These are phyloP conservation scores for Talaromyces islandicus DNA, from an alignment of 2,329 filamentous ascomycete species.

Conservation along the genomic window DNA sequence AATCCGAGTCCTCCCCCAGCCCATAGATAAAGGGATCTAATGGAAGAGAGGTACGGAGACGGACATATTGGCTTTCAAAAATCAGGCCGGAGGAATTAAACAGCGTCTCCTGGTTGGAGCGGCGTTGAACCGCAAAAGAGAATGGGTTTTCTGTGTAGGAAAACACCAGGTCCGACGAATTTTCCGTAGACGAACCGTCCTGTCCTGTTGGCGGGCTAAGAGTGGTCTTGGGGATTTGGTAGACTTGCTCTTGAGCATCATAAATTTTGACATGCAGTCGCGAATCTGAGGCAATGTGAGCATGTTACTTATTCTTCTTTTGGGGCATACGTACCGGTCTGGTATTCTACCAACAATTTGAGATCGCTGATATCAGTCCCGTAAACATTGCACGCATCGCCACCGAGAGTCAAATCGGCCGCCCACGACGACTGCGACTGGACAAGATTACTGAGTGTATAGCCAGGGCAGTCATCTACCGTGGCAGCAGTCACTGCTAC, in stretches of 20 bases:
- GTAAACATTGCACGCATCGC: slow-evolving; percentile 56
- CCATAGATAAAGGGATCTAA: slow-evolving; percentile 68
- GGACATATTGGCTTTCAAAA: slow-evolving; percentile 73
- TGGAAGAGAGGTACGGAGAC: slow-evolving; percentile 66
- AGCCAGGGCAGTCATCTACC: slow-evolving; percentile 29
- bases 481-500: not conserved
- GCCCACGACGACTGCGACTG: slow-evolving; percentile 28
- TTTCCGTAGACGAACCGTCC: slow-evolving; percentile 41
- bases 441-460: slow-evolving; percentile 30
- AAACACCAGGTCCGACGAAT: slow-evolving; percentile 38
- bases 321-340: slow-evolving; percentile 22
- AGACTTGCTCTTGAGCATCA: slow-evolving; percentile 63
- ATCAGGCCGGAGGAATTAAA: slow-evolving; percentile 69
- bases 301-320: slow-evolving; percentile 15
- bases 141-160: slow-evolving; percentile 55
- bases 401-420: slow-evolving; percentile 65
- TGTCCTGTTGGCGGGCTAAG: slow-evolving; percentile 53
- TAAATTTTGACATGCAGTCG: slow-evolving; percentile 70
- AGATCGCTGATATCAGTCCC: slow-evolving; percentile 53
- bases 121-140: slow-evolving; percentile 54
- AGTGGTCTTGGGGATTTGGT: slow-evolving; percentile 66
- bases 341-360: slow-evolving; percentile 56
- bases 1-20: slow-evolving; percentile 69
- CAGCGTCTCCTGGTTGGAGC: slow-evolving; percentile 33
- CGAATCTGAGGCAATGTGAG: not conserved